Evolutionary conservation across 2,329 filamentous ascomycete genomes (phyloP), one percentile per base, ranked within the genome.

Genomic region (Pseudohalonectria lignicola): DNA sequence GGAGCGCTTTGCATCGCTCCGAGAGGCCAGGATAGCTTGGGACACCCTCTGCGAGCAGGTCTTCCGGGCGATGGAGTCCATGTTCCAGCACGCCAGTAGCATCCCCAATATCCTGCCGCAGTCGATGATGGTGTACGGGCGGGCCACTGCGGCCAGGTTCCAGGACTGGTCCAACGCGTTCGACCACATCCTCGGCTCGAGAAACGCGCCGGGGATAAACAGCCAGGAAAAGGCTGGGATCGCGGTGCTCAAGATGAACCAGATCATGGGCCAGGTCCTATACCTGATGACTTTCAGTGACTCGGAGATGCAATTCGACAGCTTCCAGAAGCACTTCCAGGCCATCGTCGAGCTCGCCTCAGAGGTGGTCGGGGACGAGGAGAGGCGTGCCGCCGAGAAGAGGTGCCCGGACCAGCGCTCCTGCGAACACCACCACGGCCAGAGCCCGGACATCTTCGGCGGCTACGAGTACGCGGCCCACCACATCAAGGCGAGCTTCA

Each of bases 401-500:
- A 57, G 60, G 36, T 71, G 66, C 23, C 64, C 64, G 0, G 56
- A 69, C 33, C 62, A 59, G 2, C 47, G 53, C 1, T 55, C 55
- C 15, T 74, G 69, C 47, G 56, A 51, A 16, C 68, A 73, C 38
- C 53, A 54, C 35, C 50, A 51, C 42, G 48, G 49, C 13, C 57
- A 59, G 34, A 43, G 39, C 31, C 44, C 46, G 28, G 61, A 59
- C 37, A 57, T 55, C 38, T 66, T 63, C 42, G 58, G 57, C 9
- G 59, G 61, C 8, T 59, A 63, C 31, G 59, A 61, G 23, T 67
- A 65, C 41, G 60, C 60, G 6, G 59, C 69, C 0, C 54, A 54
- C 23, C 71, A 76, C 45, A 69, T 76, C 49, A 76, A 73, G 50
- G 69, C 73, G 2, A 74, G 69, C 46, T 82, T 82, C 53, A 76